These are phyloP conservation scores for Entomortierella beljakovae DNA, from an alignment of 192 early-diverging fungal species.

Conservation along the genomic window DNA sequence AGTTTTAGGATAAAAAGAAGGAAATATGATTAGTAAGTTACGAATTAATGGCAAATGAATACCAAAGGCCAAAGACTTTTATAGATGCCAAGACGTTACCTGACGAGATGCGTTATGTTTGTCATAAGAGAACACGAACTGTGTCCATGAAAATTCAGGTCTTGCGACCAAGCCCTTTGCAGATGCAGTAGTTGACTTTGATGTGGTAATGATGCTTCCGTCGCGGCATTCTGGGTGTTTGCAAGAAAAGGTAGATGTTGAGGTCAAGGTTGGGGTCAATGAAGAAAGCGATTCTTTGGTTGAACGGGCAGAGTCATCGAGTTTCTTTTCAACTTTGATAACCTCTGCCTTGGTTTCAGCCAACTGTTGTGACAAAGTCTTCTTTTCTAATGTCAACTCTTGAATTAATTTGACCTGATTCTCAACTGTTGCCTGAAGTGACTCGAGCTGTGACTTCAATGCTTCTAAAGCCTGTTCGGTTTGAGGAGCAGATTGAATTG, in stretches of 20 bases:
- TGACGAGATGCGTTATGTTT: conserved; percentile 22
- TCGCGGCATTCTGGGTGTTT: conserved; percentile 4
- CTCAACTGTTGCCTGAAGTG: not conserved
- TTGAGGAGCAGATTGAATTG: not conserved
- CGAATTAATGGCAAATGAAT: not conserved
- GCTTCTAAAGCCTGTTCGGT: not conserved
- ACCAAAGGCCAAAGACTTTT: not conserved
- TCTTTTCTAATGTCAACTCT: conserved; percentile 10
- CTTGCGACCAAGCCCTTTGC: conserved; percentile 2
- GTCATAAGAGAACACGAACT: conserved; percentile 14
- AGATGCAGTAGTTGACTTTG: not conserved
- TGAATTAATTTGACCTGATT: conserved; percentile 8
- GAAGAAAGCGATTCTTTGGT: conserved; percentile 2
- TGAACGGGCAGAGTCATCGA: not conserved
- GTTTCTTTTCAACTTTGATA: not conserved
- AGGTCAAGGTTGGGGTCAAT: conserved; percentile 19
- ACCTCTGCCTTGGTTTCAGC: conserved; percentile 2
- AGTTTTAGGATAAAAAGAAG: not conserved
- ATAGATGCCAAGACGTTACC: conserved; percentile 13
- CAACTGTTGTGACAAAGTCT: not conserved
- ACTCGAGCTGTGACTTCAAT: not conserved
- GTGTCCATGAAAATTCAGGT: conserved; percentile 34
- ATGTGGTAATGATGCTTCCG: not conserved
- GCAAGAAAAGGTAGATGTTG: conserved; percentile 1
- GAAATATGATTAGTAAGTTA: not conserved